Percentiles rank a stretch among this genome's conserved stretches.
Evolutionary conservation across 176 grass and related monocot genomes (phyloP).

Genomic region (Rhynchospora pubera): DNA sequence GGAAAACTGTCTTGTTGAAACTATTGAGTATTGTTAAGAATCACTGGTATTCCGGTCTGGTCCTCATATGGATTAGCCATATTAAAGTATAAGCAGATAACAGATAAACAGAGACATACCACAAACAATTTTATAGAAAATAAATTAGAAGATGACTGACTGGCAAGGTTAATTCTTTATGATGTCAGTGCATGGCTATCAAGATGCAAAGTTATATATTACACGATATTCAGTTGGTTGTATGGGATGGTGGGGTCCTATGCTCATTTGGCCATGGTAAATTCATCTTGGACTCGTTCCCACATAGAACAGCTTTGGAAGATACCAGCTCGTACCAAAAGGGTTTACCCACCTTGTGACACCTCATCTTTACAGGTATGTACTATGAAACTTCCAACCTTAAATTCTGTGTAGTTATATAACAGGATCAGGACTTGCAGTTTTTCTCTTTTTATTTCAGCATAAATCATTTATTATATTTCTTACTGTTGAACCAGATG

Average conservation of each 20-base stretch:
- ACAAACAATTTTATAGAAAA: not conserved
- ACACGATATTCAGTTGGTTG: slow-evolving; percentile 84
- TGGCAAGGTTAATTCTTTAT: slow-evolving; percentile 12
- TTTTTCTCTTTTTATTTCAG: not conserved
- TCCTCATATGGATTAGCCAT: not conserved
- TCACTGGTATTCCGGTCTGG: not conserved
- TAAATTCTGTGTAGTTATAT: slow-evolving; percentile 2
- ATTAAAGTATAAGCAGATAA: not conserved
- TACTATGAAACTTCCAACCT: slow-evolving; percentile 8
- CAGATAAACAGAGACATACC: not conserved
- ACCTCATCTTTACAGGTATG: slow-evolving; percentile 75
- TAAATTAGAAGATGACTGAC: not conserved
- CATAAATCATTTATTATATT: not conserved
- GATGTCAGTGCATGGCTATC: slow-evolving; percentile 59
- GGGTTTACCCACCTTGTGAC: slow-evolving; percentile 90
- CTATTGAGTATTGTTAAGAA: not conserved
- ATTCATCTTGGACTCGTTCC: slow-evolving; percentile 92
- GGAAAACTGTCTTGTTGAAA: not conserved
- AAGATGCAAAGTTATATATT: slow-evolving; percentile 81
- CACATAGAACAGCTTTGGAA: slow-evolving; percentile 79
- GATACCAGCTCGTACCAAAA: slow-evolving; percentile 66
- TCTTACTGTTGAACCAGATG: slow-evolving; percentile 47
- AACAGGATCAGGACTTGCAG: not conserved
- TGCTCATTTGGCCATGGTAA: slow-evolving; percentile 87
- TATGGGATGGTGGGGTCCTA: slow-evolving; percentile 84